These are phyloP conservation scores for Candida odintsovae DNA, from an alignment of 805 yeast genomes.

Conservation along the genomic window DNA sequence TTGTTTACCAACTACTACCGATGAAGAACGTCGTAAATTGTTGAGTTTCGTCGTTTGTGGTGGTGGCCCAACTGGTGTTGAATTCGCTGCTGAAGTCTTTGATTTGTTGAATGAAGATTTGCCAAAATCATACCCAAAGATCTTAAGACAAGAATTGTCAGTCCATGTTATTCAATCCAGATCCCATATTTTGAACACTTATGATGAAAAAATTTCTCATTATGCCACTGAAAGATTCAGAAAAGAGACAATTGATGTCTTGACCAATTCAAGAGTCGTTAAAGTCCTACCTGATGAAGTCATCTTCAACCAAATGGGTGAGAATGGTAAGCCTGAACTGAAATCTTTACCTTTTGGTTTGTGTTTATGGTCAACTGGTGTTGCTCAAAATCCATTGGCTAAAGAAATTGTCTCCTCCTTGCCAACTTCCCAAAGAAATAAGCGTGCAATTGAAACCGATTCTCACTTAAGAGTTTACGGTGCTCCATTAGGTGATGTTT, in stretches of 20 bases:
- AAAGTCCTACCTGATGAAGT: conserved; percentile 53
- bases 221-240: conserved; percentile 61
- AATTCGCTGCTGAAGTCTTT: conserved; percentile 65
- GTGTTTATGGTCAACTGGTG: conserved; percentile 75
- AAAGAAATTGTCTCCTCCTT: conserved; percentile 46
- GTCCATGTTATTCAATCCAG: conserved; percentile 68
- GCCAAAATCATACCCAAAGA: conserved; percentile 48
- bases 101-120: conserved; percentile 64
- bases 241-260: conserved; percentile 56
- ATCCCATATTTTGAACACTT: conserved; percentile 61
- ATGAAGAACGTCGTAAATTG: conserved; percentile 54
- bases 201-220: conserved; percentile 57
- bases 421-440: conserved; percentile 45
- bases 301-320: conserved; percentile 46
- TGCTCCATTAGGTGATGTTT: conserved; percentile 60
- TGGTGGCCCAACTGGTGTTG: conserved; percentile 75
- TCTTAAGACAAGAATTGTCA: conserved; percentile 55
- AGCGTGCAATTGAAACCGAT: conserved; percentile 72
- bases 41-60: conserved; percentile 65
- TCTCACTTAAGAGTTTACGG: conserved; percentile 67
- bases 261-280: conserved; percentile 59
- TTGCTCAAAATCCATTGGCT: conserved; percentile 59
- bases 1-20: conserved; percentile 58
- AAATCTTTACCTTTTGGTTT: conserved; percentile 60
- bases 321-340: conserved; percentile 32